A percentile compares a stretch with the other conserved stretches of the same genome.
Conservation (phyloP, 2,329 filamentous ascomycete species). For the Camillea tinctor region DNA sequence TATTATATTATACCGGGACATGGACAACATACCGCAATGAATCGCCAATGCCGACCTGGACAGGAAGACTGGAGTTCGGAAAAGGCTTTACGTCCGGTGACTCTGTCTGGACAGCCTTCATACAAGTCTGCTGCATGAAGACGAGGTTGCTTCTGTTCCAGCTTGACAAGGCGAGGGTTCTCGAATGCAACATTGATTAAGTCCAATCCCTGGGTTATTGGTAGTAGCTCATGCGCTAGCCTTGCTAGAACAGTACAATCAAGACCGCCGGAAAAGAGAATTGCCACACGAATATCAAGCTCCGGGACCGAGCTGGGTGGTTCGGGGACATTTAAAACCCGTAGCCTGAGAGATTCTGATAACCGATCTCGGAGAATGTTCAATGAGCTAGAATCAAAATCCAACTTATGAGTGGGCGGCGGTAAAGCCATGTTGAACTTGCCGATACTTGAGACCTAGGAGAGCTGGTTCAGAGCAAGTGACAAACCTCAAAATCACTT, state of each 20-base stretch:
- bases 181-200: constrained; percentile 96
- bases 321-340: constrained; percentile 64
- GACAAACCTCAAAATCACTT: constrained; percentile 8
- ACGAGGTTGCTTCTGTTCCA: constrained; percentile 41
- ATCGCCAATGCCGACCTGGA: constrained; percentile 73
- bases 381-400: constrained; percentile 50
- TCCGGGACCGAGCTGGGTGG: constrained; percentile 41
- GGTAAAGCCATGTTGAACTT: constrained; percentile 50
- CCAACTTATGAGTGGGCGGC: constrained; percentile 24
- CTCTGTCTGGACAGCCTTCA: constrained; percentile 84
- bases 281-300: constrained; percentile 60
- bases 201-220: constrained; percentile 69
- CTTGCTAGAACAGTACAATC: constrained; percentile 89
- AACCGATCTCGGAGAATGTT: constrained; percentile 53
- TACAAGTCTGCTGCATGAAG: constrained; percentile 48
- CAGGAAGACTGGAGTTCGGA: constrained; percentile 71
- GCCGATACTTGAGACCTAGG: constrained; percentile 54
- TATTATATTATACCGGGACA: constrained; percentile 4
- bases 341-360: constrained; percentile 59
- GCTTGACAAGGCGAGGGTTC: constrained; percentile 73
- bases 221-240: constrained; percentile 74
- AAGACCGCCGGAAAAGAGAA: constrained; percentile 91
- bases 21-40: constrained; percentile 60
- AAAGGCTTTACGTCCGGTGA: constrained; percentile 79
- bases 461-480: constrained; percentile 41